phyloP scores from a whole-genome alignment of 139 green algal species.

The Edaphochlamys debaryana region DNA sequence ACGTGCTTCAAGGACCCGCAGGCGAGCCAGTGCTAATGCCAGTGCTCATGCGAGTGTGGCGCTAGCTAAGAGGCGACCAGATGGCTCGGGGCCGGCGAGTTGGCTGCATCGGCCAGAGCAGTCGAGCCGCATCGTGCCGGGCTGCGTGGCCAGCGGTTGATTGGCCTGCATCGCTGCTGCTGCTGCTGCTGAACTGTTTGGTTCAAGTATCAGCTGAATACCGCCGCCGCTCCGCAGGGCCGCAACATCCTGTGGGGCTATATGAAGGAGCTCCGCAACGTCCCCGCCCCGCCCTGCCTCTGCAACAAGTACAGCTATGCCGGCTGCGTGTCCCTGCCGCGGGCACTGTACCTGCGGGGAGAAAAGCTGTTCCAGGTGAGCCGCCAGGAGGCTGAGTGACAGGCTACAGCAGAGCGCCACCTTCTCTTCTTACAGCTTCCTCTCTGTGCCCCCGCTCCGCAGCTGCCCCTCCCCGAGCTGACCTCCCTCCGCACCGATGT shows the following conservation, averaged over 20 bases:
- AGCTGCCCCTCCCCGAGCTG: constrained; percentile 53
- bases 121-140: too few relatives aligned
- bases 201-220: too few relatives aligned
- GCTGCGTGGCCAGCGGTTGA: too few relatives aligned
- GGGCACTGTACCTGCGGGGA: constrained; percentile 60
- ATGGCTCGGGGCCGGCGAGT: too few relatives aligned
- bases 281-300: constrained; percentile 49
- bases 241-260: constrained; percentile 48
- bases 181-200: too few relatives aligned
- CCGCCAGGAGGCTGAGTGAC: neutral
- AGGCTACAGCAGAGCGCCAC: too few relatives aligned
- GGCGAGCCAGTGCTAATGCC: too few relatives aligned
- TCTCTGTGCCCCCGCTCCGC: neutral
- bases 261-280: constrained; percentile 79
- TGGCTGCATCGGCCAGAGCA: too few relatives aligned
- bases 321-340: constrained; percentile 42
- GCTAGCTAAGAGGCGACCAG: too few relatives aligned
- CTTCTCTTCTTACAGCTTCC: too few relatives aligned
- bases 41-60: too few relatives aligned
- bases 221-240: constrained; percentile 12
- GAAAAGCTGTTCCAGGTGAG: constrained; percentile 59
- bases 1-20: constrained; percentile 53
- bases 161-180: too few relatives aligned
- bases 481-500: constrained; percentile 34
- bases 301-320: constrained; percentile 62